Evolutionary conservation across 805 yeast species (phyloP).

Genomic region (Ogataea zsoltii): DNA sequence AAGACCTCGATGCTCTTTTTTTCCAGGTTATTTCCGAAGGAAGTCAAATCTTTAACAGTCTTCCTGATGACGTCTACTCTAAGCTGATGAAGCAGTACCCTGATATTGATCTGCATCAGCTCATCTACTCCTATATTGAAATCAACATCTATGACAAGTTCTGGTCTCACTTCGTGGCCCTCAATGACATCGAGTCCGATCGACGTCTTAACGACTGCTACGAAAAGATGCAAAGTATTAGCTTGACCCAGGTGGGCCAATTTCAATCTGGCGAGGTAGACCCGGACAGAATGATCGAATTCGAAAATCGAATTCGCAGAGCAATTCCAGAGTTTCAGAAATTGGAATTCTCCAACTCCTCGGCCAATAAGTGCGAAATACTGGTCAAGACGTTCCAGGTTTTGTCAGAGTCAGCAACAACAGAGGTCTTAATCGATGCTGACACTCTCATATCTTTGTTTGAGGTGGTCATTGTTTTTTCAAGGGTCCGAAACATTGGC

Average conservation of each 20-base stretch:
- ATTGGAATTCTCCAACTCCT: constrained; percentile 46
- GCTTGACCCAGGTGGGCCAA: constrained; percentile 53
- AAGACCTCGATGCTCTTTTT: constrained; percentile 32
- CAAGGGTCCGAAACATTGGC: constrained; percentile 58
- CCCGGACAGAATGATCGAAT: constrained; percentile 19
- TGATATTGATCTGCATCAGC: constrained; percentile 44
- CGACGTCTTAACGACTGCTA: constrained; percentile 31
- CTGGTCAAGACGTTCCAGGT: constrained; percentile 53
- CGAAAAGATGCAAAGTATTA: constrained; percentile 38
- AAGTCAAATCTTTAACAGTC: constrained; percentile 34
- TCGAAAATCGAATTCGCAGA: constrained; percentile 45
- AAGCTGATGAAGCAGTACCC: constrained; percentile 27
- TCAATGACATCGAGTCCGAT: constrained; percentile 17
- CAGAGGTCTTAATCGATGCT: constrained; percentile 60
- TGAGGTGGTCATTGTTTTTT: constrained; percentile 66
- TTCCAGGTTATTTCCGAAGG: constrained; percentile 34
- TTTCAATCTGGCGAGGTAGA: constrained; percentile 28
- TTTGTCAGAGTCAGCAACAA: constrained; percentile 38
- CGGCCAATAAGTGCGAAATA: constrained; percentile 47
- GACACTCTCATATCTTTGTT: constrained; percentile 76
- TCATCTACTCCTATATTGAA: constrained; percentile 73
- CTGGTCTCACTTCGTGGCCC: constrained; percentile 49
- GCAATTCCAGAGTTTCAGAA: constrained; percentile 57
- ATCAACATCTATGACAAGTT: constrained; percentile 62
- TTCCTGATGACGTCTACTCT: constrained; percentile 31